Base-by-base conservation (phyloP, 2,329 filamentous ascomycete species). In the Fusarium sp. region DNA sequence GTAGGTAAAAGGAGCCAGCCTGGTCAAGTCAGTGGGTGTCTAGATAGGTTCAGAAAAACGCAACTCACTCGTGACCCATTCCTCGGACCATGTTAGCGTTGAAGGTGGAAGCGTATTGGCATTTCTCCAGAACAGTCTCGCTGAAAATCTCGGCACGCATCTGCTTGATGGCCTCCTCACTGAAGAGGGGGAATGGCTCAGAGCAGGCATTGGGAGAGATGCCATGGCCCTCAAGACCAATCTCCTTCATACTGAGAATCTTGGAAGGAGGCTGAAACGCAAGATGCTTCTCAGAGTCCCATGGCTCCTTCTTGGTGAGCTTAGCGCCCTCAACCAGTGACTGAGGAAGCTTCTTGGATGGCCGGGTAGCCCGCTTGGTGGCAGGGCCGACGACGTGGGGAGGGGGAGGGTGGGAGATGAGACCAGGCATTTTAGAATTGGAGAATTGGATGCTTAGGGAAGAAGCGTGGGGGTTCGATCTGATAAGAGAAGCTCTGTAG, bases 1-100 rank as follows among this genome's bases (percentile, higher is more conserved):
- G 56, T 82, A 74, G 18, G 80, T 79, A 65, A 83, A 83, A 0
- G 78, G 77, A 2, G 81, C 75, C 30, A 81, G 30, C 76, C 72
- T 32, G 75, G 73, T 2, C 74, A 75, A 79, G 61, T 72, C 80
- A 41, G 25, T 73, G 76, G 5, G 80, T 61, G 74, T 78, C 74
- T 41, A 73, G 75, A n/a, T 10, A 78, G 76, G 23, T 20, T 20
- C 20, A 68, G 75, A 37, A 71, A 71, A 10, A 73, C 68, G 27
- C 68, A 20, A 78, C 57, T 60, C 5, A 60, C 57, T 65, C 62
- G 8, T 65, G 52, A 13, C 62, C 62, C 62, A 65, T 65, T 23
- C 62, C 62, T 35, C 62, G 52, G 11, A 65, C 62, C 62, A 65
- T 65, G 32, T 59, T 65, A 18, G 62, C 52, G 20, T 65, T 59